These are phyloP conservation scores for Backusella macrospora DNA, from an alignment of 192 early-diverging fungal species.

Conservation along the genomic window DNA sequence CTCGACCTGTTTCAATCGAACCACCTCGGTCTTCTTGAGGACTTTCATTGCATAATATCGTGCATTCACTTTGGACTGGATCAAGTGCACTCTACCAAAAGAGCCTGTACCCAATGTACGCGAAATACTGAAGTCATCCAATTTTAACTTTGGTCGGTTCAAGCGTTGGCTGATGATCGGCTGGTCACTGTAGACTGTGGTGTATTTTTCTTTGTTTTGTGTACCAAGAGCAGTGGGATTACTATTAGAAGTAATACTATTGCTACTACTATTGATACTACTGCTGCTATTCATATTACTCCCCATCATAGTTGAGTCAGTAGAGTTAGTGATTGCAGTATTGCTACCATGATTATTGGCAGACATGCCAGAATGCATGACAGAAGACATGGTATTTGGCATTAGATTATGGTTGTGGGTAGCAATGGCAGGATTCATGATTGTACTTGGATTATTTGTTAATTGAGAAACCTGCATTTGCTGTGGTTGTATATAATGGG, in stretches of 20 bases:
- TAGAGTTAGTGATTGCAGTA: too few relatives aligned
- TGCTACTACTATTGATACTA: background rate
- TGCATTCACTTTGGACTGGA: constrained; percentile 69
- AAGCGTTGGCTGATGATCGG: constrained; percentile 28
- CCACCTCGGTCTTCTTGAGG: constrained; percentile 87
- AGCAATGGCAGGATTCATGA: background rate
- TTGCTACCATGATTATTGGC: background rate
- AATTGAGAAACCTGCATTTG: constrained; percentile 21
- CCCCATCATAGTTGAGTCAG: too few relatives aligned
- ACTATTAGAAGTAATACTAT: background rate
- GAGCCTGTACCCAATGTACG: constrained; percentile 94
- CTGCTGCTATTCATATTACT: too few relatives aligned
- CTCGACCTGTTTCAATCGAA: constrained; percentile 92
- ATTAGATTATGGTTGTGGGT: background rate
- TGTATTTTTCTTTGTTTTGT: constrained; percentile 3
- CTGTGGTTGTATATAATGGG: constrained; percentile 11
- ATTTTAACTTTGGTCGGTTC: constrained; percentile 53
- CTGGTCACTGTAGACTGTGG: constrained; percentile 16
- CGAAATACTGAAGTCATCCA: constrained; percentile 83
- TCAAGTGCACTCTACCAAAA: constrained; percentile 94
- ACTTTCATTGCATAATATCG: constrained; percentile 96
- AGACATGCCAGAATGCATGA: background rate
- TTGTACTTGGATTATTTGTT: background rate
- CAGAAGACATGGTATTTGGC: background rate
- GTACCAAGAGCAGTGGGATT: background rate